phyloP scores from a whole-genome alignment of 371 early-diverging fungal genomes.

The Rhizopus stolonifer region DNA sequence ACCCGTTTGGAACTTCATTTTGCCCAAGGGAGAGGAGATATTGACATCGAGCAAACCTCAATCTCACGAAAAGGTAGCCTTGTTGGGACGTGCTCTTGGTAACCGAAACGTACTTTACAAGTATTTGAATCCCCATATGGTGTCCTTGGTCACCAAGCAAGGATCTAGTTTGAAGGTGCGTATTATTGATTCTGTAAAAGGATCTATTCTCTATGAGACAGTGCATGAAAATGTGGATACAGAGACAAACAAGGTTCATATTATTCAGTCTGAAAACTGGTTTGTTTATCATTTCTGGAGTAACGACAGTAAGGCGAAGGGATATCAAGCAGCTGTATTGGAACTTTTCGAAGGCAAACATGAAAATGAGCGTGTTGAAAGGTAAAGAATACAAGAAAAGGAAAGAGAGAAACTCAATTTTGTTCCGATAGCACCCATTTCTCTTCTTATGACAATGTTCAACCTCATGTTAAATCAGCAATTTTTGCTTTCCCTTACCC shows the following conservation, averaged over 20 bases:
- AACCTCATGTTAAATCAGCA: constrained; percentile 74
- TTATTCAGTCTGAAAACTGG: constrained; percentile 82
- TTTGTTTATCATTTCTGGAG: constrained; percentile 90
- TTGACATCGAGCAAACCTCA: constrained; percentile 44
- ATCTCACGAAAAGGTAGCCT: constrained; percentile 67
- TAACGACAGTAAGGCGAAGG: constrained; percentile 51
- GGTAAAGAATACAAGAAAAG: constrained; percentile 42
- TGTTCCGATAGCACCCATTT: constrained; percentile 58
- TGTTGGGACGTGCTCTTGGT: constrained; percentile 89
- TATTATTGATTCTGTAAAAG: constrained; percentile 86
- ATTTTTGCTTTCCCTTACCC: constrained; percentile 76
- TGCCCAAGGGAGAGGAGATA: constrained; percentile 61
- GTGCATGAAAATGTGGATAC: constrained; percentile 66
- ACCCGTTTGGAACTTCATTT: constrained; percentile 60
- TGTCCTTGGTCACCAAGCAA: constrained; percentile 63
- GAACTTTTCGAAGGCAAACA: constrained; percentile 85
- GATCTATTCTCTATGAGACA: constrained; percentile 73
- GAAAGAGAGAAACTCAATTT: too few species aligned
- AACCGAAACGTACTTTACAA: constrained; percentile 95
- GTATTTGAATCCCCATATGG: constrained; percentile 90
- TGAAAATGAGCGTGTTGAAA: constrained; percentile 71
- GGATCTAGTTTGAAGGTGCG: constrained; percentile 56
- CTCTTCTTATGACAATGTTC: constrained; percentile 68
- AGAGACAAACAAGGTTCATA: constrained; percentile 55
- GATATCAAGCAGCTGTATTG: constrained; percentile 70